Evolutionary conservation across 1,139 yeast genomes (phyloP).

Genomic region (Suhomyces bokatorum): DNA sequence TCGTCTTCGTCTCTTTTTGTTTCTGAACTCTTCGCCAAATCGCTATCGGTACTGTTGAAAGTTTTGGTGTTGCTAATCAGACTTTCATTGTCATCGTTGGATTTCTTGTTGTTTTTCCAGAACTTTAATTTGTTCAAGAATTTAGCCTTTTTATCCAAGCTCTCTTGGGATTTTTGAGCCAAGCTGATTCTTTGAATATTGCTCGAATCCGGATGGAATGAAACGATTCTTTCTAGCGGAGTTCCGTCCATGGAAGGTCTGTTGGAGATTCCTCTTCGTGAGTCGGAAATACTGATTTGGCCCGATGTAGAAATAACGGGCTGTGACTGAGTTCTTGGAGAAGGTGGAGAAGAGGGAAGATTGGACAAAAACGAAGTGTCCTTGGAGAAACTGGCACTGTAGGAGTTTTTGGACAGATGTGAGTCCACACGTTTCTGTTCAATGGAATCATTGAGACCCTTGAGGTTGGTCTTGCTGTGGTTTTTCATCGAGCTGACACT

Average conservation of each 20-base stretch:
- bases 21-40: neutral
- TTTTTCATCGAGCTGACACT: slow-evolving; percentile 35
- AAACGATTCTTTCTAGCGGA: slow-evolving; percentile 32
- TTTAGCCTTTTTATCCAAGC: slow-evolving; percentile 20
- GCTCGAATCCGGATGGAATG: slow-evolving; percentile 35
- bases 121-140: slow-evolving; percentile 41
- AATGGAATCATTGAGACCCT: slow-evolving; percentile 11
- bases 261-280: slow-evolving; percentile 4
- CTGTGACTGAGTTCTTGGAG: slow-evolving; percentile 4
- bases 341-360: slow-evolving; percentile 7
- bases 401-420: slow-evolving; percentile 17
- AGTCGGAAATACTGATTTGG: slow-evolving; percentile 7
- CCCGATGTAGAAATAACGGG: slow-evolving; percentile 2
- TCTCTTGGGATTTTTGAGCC: slow-evolving; percentile 4
- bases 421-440: slow-evolving; percentile 17
- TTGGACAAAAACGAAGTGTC: neutral
- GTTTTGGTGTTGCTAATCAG: slow-evolving; percentile 11
- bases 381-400: slow-evolving; percentile 3
- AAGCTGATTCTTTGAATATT: slow-evolving; percentile 16
- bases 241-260: slow-evolving; percentile 14
- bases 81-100: slow-evolving; percentile 14
- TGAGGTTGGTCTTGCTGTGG: slow-evolving; percentile 14
- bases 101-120: slow-evolving; percentile 36
- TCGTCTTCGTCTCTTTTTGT: slow-evolving; percentile 6
- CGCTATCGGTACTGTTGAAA: slow-evolving; percentile 9